These are phyloP conservation scores for Schoenoplectus tabernaemontani DNA, from an alignment of 202 grass and related monocot species.

Conservation along the genomic window DNA sequence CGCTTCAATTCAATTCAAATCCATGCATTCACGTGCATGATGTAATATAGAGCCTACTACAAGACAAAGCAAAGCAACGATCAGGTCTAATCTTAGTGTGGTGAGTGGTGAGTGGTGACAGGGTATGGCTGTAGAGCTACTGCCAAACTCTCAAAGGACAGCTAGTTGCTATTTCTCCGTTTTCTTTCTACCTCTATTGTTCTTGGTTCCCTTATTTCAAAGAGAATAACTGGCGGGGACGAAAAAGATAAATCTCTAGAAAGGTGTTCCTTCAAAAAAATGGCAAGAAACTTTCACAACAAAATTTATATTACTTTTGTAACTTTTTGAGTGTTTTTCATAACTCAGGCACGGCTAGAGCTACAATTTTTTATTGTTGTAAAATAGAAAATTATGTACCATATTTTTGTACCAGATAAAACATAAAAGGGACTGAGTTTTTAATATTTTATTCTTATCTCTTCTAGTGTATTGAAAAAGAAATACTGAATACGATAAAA, in stretches of 20 bases:
- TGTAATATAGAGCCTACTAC: neutral
- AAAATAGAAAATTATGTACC: too few species aligned
- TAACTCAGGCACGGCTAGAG: too few species aligned
- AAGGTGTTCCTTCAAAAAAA: neutral
- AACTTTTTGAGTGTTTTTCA: too few species aligned
- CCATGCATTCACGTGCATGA: constrained; percentile 13
- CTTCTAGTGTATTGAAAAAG: too few species aligned
- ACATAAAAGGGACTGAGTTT: too few species aligned
- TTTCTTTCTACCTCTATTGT: neutral
- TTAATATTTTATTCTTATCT: too few species aligned
- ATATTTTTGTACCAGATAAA: too few species aligned
- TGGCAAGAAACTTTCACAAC: too few species aligned
- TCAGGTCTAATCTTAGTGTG: neutral
- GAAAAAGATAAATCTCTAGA: neutral
- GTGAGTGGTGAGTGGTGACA: neutral
- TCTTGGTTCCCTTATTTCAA: neutral
- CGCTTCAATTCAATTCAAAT: neutral
- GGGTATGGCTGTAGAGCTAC: neutral
- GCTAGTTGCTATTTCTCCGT: neutral
- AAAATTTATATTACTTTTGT: too few species aligned
- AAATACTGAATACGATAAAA: too few species aligned
- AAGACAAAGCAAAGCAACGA: neutral
- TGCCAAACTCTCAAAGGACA: neutral
- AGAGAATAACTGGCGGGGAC: neutral
- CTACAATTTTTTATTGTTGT: too few species aligned